phyloP scores from a whole-genome alignment of 2,329 filamentous ascomycete species.

The Epichloe brachyelytri region DNA sequence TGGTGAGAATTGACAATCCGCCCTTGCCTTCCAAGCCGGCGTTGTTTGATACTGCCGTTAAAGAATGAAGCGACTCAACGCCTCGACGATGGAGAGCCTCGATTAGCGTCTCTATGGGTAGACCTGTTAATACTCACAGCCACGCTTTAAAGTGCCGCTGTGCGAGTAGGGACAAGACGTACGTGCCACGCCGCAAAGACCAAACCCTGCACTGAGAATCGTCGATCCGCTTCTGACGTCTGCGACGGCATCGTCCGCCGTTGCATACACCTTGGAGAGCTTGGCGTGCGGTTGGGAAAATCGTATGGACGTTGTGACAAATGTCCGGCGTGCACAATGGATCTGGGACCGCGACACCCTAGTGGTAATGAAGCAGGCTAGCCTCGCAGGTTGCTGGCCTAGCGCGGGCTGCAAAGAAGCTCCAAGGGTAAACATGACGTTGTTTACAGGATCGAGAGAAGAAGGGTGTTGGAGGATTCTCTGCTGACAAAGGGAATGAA shows the following conservation, averaged over 20 bases:
- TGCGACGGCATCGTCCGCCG: constrained; percentile 54
- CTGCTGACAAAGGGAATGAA: neutral
- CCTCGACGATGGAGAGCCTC: constrained; percentile 50
- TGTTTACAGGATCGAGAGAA: neutral
- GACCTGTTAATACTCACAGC: constrained; percentile 3
- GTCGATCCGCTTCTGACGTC: constrained; percentile 59
- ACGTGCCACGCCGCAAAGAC: constrained; percentile 61
- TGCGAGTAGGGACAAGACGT: neutral
- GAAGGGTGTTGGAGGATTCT: neutral
- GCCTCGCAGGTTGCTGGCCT: neutral
- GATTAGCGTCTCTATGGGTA: constrained; percentile 53
- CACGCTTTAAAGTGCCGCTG: neutral
- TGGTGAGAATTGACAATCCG: constrained; percentile 55
- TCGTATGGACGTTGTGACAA: constrained; percentile 4
- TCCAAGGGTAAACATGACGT: neutral
- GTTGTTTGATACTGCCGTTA: constrained; percentile 74
- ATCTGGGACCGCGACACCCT: neutral
- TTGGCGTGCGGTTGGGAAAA: constrained; percentile 13
- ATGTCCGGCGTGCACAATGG: neutral
- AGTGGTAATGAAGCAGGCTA: neutral
- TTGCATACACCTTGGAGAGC: constrained; percentile 35
- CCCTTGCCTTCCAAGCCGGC: constrained; percentile 56
- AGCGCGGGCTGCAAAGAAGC: neutral
- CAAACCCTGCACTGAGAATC: constrained; percentile 66
- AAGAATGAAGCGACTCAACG: constrained; percentile 45